phyloP scores from a whole-genome alignment of 768 basidiomycete species.

The Russula virescens region DNA sequence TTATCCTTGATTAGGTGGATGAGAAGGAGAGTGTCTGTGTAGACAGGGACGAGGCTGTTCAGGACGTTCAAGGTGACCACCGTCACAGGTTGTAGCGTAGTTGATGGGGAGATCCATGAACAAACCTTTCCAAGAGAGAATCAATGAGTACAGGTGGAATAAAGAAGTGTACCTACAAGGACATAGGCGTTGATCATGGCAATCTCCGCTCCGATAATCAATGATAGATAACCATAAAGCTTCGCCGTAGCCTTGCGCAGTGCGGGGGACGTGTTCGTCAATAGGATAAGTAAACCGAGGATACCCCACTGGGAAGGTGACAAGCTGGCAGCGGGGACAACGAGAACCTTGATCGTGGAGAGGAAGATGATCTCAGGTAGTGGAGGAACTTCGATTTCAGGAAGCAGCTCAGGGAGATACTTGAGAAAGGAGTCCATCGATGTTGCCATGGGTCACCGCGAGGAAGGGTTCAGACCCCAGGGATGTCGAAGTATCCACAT shows the following conservation, averaged over 20 bases:
- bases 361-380: slow-evolving; percentile 15
- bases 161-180: background rate
- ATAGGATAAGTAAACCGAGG: slow-evolving; percentile 1
- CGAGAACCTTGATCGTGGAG: slow-evolving; percentile 1
- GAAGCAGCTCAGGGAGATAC: slow-evolving; percentile 1
- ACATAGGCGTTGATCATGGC: slow-evolving; percentile 13
- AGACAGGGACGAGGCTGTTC: slow-evolving; percentile 15
- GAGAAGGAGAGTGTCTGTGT: slow-evolving; percentile 15
- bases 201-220: slow-evolving; percentile 3
- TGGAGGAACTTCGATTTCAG: slow-evolving; percentile 6
- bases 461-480: background rate
- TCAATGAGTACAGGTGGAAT: background rate
- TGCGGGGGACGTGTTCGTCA: slow-evolving; percentile 6
- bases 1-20: slow-evolving; percentile 11
- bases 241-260: slow-evolving; percentile 8
- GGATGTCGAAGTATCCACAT: background rate
- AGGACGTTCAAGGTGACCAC: slow-evolving; percentile 9
- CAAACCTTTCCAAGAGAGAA: background rate
- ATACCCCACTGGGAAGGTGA: slow-evolving; percentile 6
- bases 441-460: background rate
- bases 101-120: slow-evolving; percentile 14
- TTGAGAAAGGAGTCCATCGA: background rate
- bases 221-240: slow-evolving; percentile 5
- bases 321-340: background rate
- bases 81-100: slow-evolving; percentile 13